phyloP scores from a whole-genome alignment of 257 asterid species.

The Nicotiana tomentosiformis region DNA sequence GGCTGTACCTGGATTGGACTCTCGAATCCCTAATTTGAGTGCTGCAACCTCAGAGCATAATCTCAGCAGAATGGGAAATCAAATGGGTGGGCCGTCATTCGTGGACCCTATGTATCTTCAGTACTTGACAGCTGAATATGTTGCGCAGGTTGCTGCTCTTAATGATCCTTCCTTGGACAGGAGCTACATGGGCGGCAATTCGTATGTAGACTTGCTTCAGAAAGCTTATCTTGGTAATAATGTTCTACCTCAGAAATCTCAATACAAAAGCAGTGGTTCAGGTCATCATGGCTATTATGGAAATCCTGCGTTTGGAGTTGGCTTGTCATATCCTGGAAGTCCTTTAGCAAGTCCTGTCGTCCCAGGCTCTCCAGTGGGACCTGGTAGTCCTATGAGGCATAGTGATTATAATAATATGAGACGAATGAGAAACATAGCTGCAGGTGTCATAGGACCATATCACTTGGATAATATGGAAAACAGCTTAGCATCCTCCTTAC shows the following conservation, averaged over 20 bases:
- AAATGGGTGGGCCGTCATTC: constrained; percentile 55
- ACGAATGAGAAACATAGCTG: constrained; percentile 64
- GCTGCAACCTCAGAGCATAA: constrained; percentile 51
- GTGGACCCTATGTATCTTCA: constrained; percentile 78
- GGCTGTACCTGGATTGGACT: constrained; percentile 72
- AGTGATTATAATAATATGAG: constrained; percentile 63
- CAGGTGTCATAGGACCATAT: constrained; percentile 75
- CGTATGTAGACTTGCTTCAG: constrained; percentile 76
- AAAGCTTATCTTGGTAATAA: constrained; percentile 68
- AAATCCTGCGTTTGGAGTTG: constrained; percentile 56
- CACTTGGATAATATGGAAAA: constrained; percentile 70
- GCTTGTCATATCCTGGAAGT: constrained; percentile 82
- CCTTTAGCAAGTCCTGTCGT: constrained; percentile 59
- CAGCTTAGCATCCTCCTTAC: constrained; percentile 56
- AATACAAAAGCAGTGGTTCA: constrained; percentile 46
- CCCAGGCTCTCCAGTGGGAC: constrained; percentile 60
- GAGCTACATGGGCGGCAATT: constrained; percentile 57
- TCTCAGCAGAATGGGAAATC: constrained; percentile 55
- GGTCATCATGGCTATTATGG: constrained; percentile 77
- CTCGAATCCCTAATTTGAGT: constrained; percentile 60
- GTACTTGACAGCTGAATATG: constrained; percentile 70
- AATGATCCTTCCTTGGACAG: constrained; percentile 63
- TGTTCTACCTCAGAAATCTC: constrained; percentile 67
- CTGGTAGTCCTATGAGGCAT: constrained; percentile 83
- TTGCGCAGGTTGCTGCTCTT: constrained; percentile 60